These are phyloP conservation scores for Gynochthodes officinalis DNA, from an alignment of 257 asterid genomes.

Conservation along the genomic window DNA sequence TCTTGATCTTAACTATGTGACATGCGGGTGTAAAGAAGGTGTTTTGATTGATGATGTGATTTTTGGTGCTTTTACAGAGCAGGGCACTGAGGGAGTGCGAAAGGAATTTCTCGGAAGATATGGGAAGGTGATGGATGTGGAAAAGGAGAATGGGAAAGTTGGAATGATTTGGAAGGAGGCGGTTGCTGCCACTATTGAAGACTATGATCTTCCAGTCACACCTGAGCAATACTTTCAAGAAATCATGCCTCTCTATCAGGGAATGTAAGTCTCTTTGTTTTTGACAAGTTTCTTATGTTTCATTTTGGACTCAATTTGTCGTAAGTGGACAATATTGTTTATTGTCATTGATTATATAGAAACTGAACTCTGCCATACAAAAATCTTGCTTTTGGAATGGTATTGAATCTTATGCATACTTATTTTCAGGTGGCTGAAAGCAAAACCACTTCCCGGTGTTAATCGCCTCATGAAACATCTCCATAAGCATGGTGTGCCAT, in stretches of 20 bases:
- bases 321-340: background rate
- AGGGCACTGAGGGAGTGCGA: slow-evolving; percentile 53
- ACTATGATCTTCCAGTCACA: slow-evolving; percentile 72
- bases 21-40: background rate
- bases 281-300: background rate
- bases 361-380: background rate
- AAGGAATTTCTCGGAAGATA: slow-evolving; percentile 63
- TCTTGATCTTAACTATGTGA: background rate
- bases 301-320: background rate
- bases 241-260: slow-evolving; percentile 65
- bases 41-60: background rate
- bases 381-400: background rate
- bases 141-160: slow-evolving; percentile 68
- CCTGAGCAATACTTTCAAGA: slow-evolving; percentile 55
- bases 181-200: slow-evolving; percentile 42
- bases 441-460: slow-evolving; percentile 87
- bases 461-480: slow-evolving; percentile 77
- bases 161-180: slow-evolving; percentile 62
- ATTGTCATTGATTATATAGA: background rate
- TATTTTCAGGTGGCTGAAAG: slow-evolving; percentile 57
- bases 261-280: slow-evolving; percentile 48
- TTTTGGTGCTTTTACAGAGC: slow-evolving; percentile 48
- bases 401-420: slow-evolving; percentile 6
- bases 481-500: slow-evolving; percentile 58
- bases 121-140: slow-evolving; percentile 61